Percentiles rank a stretch among this genome's conserved stretches.
These are phyloP conservation scores for Scheffersomyces insectosa DNA, from an alignment of 1,139 yeast species.

Conservation along the genomic window DNA sequence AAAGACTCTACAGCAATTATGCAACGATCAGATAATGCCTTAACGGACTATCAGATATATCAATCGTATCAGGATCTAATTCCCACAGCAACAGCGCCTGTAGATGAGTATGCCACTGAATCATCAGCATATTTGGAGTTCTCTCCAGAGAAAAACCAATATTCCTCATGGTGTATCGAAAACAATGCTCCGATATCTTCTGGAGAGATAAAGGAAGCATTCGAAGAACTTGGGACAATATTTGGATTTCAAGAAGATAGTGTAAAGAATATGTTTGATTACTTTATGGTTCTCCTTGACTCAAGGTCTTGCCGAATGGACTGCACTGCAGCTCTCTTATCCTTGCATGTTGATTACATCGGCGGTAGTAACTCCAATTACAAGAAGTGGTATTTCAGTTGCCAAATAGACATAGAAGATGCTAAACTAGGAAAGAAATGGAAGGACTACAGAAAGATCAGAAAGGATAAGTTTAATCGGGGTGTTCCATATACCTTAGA, in stretches of 20 bases:
- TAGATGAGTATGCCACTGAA: background rate
- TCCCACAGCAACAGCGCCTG: background rate
- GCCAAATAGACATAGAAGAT: constrained; percentile 17
- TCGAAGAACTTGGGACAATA: constrained; percentile 17
- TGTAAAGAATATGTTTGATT: constrained; percentile 37
- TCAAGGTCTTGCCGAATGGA: constrained; percentile 42
- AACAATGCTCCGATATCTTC: constrained; percentile 28
- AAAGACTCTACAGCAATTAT: background rate
- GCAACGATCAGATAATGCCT: background rate
- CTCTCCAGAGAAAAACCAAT: constrained; percentile 5
- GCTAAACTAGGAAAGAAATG: background rate
- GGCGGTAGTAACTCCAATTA: constrained; percentile 44
- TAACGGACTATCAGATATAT: constrained; percentile 7
- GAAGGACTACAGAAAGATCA: background rate
- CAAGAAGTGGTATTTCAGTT: constrained; percentile 43
- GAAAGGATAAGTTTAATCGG: background rate
- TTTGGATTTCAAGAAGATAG: constrained; percentile 42
- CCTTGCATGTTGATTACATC: constrained; percentile 43
- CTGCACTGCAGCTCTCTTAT: constrained; percentile 33
- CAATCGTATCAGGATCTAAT: constrained; percentile 7
- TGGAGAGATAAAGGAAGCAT: constrained; percentile 21
- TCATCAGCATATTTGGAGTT: background rate
- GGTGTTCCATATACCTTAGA: constrained; percentile 10
- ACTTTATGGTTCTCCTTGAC: constrained; percentile 40
- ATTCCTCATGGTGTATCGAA: constrained; percentile 38